Conservation (phyloP, 805 yeast genomes). For the Starmerella stigmatis region DNA sequence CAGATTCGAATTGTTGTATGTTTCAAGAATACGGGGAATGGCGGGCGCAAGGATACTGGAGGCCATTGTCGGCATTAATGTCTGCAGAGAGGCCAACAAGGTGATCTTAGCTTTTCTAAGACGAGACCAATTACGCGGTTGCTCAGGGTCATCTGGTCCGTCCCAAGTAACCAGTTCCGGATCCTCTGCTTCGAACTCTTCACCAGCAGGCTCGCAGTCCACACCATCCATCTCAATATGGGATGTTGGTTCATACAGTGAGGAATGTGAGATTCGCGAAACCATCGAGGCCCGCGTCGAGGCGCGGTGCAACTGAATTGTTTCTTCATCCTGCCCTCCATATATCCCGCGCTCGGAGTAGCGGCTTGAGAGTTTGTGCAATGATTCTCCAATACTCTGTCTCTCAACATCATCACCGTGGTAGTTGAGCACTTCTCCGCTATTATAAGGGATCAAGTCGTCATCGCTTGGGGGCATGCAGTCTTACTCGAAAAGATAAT, state of each 20-base stretch:
- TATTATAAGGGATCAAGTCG: too few species aligned
- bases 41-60: constrained; percentile 58
- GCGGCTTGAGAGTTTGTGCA: background rate
- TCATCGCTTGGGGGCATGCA: too few species aligned
- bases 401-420: background rate
- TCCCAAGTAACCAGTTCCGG: constrained; percentile 65
- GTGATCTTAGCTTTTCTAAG: constrained; percentile 37
- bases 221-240: constrained; percentile 24
- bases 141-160: constrained; percentile 46
- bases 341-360: constrained; percentile 33
- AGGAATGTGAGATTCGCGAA: constrained; percentile 22
- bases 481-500: too few species aligned
- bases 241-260: constrained; percentile 17
- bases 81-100: constrained; percentile 41
- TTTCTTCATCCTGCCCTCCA: constrained; percentile 33
- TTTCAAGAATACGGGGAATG: constrained; percentile 37
- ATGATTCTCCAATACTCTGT: background rate
- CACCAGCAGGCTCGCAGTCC: constrained; percentile 35
- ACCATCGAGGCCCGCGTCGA: constrained; percentile 38
- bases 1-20: constrained; percentile 36
- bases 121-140: constrained; percentile 55
- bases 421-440: background rate
- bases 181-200: constrained; percentile 44
- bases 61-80: constrained; percentile 51
- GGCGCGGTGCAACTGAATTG: constrained; percentile 36